These are phyloP conservation scores for Camelina sativa DNA, from an alignment of 345 rosid species.

Conservation along the genomic window DNA sequence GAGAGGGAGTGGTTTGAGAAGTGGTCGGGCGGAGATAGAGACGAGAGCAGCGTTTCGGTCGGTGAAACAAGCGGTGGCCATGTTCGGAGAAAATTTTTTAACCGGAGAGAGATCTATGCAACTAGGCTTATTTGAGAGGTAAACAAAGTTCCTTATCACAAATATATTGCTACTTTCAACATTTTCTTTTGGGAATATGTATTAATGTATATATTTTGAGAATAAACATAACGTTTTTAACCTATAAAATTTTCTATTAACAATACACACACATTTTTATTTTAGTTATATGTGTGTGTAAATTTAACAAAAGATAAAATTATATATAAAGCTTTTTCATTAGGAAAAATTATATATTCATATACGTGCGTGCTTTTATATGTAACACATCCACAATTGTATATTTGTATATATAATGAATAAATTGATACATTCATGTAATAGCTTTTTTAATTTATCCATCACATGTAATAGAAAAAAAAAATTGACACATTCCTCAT, in stretches of 20 bases:
- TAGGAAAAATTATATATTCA: no score
- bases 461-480: background rate
- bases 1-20: slow-evolving; percentile 30
- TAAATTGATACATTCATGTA: background rate
- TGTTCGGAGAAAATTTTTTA: slow-evolving; percentile 74
- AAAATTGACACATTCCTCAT: no score
- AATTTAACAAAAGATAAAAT: no score
- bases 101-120: slow-evolving; percentile 62
- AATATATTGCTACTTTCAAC: background rate
- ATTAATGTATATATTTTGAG: background rate
- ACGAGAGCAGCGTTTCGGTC: slow-evolving; percentile 73
- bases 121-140: slow-evolving; percentile 62
- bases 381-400: background rate
- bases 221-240: background rate
- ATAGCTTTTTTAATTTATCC: background rate
- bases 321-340: no score
- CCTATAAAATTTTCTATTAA: no score
- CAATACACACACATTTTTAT: no score
- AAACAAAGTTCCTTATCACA: background rate
- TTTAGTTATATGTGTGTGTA: no score
- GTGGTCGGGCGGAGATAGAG: slow-evolving; percentile 65
- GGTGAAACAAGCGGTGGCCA: slow-evolving; percentile 75
- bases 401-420: background rate
- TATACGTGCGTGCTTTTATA: background rate
- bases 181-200: background rate